Percentiles rank a stretch among this genome's conserved stretches.
Evolutionary conservation across 805 yeast genomes (phyloP).

Genomic region (Candida dendrica): DNA sequence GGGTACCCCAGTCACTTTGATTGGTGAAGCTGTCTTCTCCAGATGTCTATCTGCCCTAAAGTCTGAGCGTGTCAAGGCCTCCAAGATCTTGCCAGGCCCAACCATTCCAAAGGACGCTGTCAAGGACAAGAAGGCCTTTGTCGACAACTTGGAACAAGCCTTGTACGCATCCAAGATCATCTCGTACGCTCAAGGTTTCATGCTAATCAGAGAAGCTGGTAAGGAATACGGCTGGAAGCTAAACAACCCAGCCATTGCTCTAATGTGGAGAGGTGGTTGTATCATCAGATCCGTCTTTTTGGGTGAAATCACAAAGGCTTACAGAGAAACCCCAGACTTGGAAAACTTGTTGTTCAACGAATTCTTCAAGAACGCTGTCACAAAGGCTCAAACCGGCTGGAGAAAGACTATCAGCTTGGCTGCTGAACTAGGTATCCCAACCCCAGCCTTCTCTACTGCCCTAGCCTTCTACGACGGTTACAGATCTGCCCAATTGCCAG

Average conservation of each 20-base stretch:
- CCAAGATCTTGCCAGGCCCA: conserved; percentile 78
- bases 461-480: conserved; percentile 97
- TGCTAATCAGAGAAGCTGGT: conserved; percentile 98
- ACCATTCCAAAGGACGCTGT: conserved; percentile 49
- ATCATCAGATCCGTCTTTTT: conserved; percentile 97
- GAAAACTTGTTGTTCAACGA: conserved; percentile 94
- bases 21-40: conserved; percentile 97
- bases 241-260: conserved; percentile 96
- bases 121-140: conserved; percentile 74
- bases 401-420: conserved; percentile 79
- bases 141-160: conserved; percentile 96
- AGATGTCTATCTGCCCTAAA: conserved; percentile 93
- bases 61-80: conserved; percentile 83
- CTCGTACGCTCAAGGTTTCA: conserved; percentile 98
- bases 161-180: conserved; percentile 96
- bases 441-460: conserved; percentile 97
- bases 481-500: conserved; percentile 93
- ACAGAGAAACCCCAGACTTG: conserved; percentile 85
- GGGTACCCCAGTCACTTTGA: conserved; percentile 97
- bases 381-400: conserved; percentile 95
- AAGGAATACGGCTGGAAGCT: conserved; percentile 94
- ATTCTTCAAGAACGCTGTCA: conserved; percentile 86
- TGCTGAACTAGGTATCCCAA: conserved; percentile 84
- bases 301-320: conserved; percentile 94
- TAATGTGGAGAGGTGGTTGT: conserved; percentile 99